Base-by-base conservation (phyloP, 352 stramenopile genomes). In the Globisporangium acanthophoron region DNA sequence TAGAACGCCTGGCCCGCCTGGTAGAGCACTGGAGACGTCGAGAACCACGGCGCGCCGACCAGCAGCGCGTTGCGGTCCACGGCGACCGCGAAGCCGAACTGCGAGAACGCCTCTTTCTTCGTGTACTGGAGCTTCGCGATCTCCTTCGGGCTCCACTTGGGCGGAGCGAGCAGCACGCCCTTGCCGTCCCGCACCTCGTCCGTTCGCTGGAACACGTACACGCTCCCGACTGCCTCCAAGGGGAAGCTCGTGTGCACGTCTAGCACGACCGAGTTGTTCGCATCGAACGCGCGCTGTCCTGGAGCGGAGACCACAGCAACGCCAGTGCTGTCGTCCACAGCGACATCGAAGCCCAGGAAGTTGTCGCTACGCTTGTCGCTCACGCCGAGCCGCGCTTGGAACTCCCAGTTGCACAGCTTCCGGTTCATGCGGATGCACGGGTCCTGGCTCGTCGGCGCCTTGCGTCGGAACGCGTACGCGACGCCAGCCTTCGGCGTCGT, bases 341-440 rank as follows among this genome's bases (percentile, higher is more conserved):
- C 88, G 13, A 98, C 87, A 50, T 74, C 85, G 35, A 78, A 86
- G 1, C 92, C 94, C 56, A 98, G 97, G 2, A 71, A 35, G 64
- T 96, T 89, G 8, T 88, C 81, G 7, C 56, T 69, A 44, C 89
- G 80, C 65, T 96, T 97, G 69, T 98, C 94, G 45, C 85, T 96
- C 29, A 91, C 73, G 31, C 90, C 68, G 20, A 98, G 59, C 12
- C 89, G 78, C 55, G 88, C 70, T 61, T 98, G 78, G 58, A 97
- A 88, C 58, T 91, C 75, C 92, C 92, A 98, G 27, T 77, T 70
- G 53, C 91, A 98, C 44, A 74, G 50, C 59, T 62, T 70, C 18
- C 72, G 71, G 53, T 87, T 89, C 61, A 90, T 90, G 43, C 53
- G 68, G 15, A 84, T 58, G 40, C 81, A 94, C 35, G 78, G 73